Percentiles rank a stretch among this genome's conserved stretches.
phyloP scores from a whole-genome alignment of 805 yeast genomes.

The Debaryomyces prosopidis region DNA sequence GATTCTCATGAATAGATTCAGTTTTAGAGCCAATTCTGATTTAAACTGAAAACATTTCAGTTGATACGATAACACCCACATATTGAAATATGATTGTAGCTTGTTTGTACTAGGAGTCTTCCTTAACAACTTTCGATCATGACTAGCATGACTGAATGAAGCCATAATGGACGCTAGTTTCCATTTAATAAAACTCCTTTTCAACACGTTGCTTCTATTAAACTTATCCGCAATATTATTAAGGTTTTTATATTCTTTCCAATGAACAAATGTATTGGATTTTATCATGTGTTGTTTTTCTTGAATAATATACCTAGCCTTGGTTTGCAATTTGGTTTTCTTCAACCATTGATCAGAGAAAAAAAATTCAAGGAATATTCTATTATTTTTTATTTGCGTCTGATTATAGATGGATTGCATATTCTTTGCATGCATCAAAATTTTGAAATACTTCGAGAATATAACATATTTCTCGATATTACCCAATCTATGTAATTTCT shows the following conservation, averaged over 20 bases:
- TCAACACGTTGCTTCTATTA: conserved; percentile 4
- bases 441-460: conserved; percentile 11
- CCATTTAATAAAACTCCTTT: conserved; percentile 15
- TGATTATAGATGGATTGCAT: conserved; percentile 2
- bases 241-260: conserved; percentile 12
- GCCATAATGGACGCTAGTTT: conserved; percentile 5
- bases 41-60: neutral
- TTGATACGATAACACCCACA: conserved; percentile 4
- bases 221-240: conserved; percentile 11
- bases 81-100: conserved; percentile 2
- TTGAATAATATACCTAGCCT: conserved; percentile 7
- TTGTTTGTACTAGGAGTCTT: neutral
- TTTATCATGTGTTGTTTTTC: conserved; percentile 6
- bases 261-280: conserved; percentile 6
- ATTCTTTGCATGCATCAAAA: conserved; percentile 12
- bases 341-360: conserved; percentile 16
- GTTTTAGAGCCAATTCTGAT: neutral
- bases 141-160: neutral
- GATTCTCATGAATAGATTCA: too few species aligned
- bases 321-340: conserved; percentile 6
- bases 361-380: conserved; percentile 6
- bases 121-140: too few species aligned
- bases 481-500: conserved; percentile 12
- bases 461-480: conserved; percentile 15
- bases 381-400: conserved; percentile 6